These are phyloP conservation scores for Lenzites betulinus DNA, from an alignment of 768 basidiomycete genomes.

Conservation along the genomic window DNA sequence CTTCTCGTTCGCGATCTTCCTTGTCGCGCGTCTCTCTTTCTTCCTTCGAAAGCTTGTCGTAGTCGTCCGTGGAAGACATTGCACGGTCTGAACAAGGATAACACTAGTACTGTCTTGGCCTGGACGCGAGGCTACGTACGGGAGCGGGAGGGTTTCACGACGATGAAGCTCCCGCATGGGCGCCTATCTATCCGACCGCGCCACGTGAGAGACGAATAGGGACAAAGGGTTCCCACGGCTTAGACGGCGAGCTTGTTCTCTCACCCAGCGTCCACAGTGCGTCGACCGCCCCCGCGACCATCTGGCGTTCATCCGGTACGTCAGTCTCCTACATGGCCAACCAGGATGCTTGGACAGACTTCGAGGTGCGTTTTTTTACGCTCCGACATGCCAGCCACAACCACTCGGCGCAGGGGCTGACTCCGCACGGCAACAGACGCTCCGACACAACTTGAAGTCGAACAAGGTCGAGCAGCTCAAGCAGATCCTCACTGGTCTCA, in stretches of 20 bases:
- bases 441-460: slow-evolving; percentile 68
- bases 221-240: slow-evolving; percentile 10
- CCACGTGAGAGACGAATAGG: slow-evolving; percentile 13
- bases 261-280: slow-evolving; percentile 8
- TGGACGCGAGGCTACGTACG: not conserved
- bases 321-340: slow-evolving; percentile 51
- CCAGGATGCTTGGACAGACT: slow-evolving; percentile 67
- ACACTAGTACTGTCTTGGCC: slow-evolving; percentile 21
- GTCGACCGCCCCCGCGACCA: slow-evolving; percentile 6
- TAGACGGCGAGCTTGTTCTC: slow-evolving; percentile 9
- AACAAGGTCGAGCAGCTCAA: slow-evolving; percentile 89
- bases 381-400: slow-evolving; percentile 7
- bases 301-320: slow-evolving; percentile 7
- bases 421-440: slow-evolving; percentile 45
- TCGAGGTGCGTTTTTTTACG: slow-evolving; percentile 54
- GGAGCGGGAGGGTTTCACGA: not conserved
- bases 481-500: slow-evolving; percentile 74
- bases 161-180: not conserved
- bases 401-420: slow-evolving; percentile 1
- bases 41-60: slow-evolving; percentile 76
- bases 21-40: slow-evolving; percentile 76
- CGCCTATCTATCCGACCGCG: slow-evolving; percentile 3
- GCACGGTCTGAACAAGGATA: slow-evolving; percentile 29
- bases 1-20: slow-evolving; percentile 67
- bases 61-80: slow-evolving; percentile 48